phyloP scores from a whole-genome alignment of 176 grass and related monocot species.

The maize (Zea mays) region DNA sequence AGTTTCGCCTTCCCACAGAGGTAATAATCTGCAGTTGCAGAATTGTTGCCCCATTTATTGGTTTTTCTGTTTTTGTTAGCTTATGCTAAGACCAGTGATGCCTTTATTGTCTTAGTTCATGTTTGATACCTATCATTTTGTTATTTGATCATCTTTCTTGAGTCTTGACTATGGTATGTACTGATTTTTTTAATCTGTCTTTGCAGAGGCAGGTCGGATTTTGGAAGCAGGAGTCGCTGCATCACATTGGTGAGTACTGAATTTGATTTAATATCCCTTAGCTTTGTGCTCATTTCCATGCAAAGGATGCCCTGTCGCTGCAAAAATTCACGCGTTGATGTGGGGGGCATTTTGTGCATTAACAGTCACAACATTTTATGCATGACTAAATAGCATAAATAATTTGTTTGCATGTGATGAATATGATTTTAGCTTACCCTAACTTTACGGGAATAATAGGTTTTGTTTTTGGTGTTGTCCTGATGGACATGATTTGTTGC shows the following conservation, averaged over 20 bases:
- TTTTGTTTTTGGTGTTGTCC: background rate
- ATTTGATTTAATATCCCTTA: conserved; percentile 22
- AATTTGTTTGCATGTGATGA: background rate
- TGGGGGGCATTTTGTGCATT: conserved; percentile 7
- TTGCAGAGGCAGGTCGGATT: conserved; percentile 84
- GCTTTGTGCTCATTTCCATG: conserved; percentile 18
- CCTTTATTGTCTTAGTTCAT: background rate
- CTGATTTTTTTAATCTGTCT: conserved; percentile 34
- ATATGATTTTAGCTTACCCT: background rate
- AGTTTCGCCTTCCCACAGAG: conserved; percentile 64
- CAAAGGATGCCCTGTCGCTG: conserved; percentile 8
- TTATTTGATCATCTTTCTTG: conserved; percentile 1
- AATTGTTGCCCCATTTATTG: conserved; percentile 21
- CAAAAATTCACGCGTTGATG: conserved; percentile 11
- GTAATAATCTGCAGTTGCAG: conserved; percentile 38
- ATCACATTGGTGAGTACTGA: conserved; percentile 57
- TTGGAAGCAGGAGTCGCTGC: conserved; percentile 62
- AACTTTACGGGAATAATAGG: no score
- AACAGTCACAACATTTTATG: background rate
- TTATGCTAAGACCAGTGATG: conserved; percentile 21
- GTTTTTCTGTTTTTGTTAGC: conserved; percentile 27
- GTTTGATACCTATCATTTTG: conserved; percentile 11
- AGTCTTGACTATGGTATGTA: conserved; percentile 16
- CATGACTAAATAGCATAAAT: background rate
- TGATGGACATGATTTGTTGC: background rate